A percentile compares a stretch with the other conserved stretches of the same genome.
Evolutionary conservation across 2,329 filamentous ascomycete species (phyloP).

Genomic region (Microascus cirrosus): DNA sequence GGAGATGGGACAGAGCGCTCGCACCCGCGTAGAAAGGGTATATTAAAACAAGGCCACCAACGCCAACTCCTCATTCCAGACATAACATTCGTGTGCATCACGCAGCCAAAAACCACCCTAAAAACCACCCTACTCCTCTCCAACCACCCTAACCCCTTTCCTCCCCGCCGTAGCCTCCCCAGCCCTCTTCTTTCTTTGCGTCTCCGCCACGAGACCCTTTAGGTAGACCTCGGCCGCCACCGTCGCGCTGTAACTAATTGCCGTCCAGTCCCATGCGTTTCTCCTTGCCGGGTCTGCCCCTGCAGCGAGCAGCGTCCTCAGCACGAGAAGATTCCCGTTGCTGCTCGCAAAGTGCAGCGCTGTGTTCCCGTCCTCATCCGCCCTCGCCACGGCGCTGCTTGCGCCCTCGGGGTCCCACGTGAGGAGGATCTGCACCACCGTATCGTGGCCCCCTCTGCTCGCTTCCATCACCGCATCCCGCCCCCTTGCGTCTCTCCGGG

Average conservation of each 20-base stretch:
- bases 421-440: slow-evolving; percentile 51
- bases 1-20: too few relatives aligned
- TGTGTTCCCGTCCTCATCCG: slow-evolving; percentile 70
- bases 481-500: slow-evolving; percentile 54
- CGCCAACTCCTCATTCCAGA: not conserved
- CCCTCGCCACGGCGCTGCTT: slow-evolving; percentile 38
- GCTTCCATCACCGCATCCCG: slow-evolving; percentile 64
- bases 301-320: slow-evolving; percentile 66
- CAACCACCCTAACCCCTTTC: slow-evolving; percentile 19
- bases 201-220: slow-evolving; percentile 63
- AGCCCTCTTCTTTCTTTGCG: slow-evolving; percentile 36
- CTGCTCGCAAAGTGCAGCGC: slow-evolving; percentile 78
- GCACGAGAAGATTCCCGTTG: slow-evolving; percentile 66
- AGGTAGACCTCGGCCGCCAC: slow-evolving; percentile 79
- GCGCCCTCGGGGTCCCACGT: slow-evolving; percentile 48
- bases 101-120: not conserved
- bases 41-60: not conserved
- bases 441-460: slow-evolving; percentile 48
- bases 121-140: not conserved
- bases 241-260: slow-evolving; percentile 71
- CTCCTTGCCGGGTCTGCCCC: slow-evolving; percentile 63
- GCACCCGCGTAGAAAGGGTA: not conserved
- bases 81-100: not conserved
- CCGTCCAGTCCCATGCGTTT: slow-evolving; percentile 73
- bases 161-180: slow-evolving; percentile 28